Evolutionary conservation across 768 basidiomycete species (phyloP).

Genomic region (Termitomyces sp.): DNA sequence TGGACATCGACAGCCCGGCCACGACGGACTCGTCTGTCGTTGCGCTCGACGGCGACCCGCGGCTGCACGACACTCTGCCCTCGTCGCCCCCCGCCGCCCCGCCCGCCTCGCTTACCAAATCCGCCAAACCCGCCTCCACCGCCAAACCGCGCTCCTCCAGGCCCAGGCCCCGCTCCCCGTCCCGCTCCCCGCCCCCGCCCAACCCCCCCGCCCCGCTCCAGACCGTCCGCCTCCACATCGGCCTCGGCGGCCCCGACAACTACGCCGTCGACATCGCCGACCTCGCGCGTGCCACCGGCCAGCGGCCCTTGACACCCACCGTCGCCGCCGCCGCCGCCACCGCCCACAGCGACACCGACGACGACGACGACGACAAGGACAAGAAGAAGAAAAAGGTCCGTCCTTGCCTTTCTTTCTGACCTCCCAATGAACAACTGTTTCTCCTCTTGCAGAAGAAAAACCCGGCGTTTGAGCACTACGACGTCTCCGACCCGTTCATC

Average conservation of each 20-base stretch:
- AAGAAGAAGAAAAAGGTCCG: conserved; percentile 29
- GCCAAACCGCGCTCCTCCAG: conserved; percentile 44
- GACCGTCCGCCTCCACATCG: conserved; percentile 58
- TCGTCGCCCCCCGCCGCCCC: not conserved
- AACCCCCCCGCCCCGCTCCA: conserved; percentile 42
- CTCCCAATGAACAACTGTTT: not conserved
- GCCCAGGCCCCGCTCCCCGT: conserved; percentile 46
- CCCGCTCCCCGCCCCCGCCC: conserved; percentile 22
- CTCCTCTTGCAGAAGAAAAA: conserved; percentile 38
- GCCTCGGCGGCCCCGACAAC: conserved; percentile 55
- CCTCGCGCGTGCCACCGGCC: conserved; percentile 51
- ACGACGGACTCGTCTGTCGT: not conserved
- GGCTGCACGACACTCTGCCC: not conserved
- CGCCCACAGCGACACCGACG: conserved; percentile 39
- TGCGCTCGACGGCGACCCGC: not conserved
- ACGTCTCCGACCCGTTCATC: conserved; percentile 89
- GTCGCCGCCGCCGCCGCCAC: conserved; percentile 35
- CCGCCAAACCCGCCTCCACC: conserved; percentile 12
- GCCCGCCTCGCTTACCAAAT: too few species aligned
- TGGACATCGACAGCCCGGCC: not conserved
- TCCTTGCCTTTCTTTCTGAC: too few species aligned
- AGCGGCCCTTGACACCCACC: conserved; percentile 27
- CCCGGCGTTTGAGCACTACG: conserved; percentile 73
- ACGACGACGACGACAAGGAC: conserved; percentile 30
- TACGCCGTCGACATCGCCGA: conserved; percentile 57